phyloP scores from a whole-genome alignment of 78 protist genomes.

The slime mould (Dictyostelium discoideum) region dicty_2.7 NC_007088.5:1749001-1749500 shows the following conservation, averaged over 20 bases:
- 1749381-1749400: background rate
- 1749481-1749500: background rate
- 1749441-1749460: background rate
- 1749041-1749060: background rate
- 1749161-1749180: too few relatives aligned
- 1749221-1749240: background rate
- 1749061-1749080: background rate
- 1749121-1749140: background rate
- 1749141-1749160: too few relatives aligned
- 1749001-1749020: too few relatives aligned
- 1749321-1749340: background rate
- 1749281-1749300: background rate
- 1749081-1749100: background rate
- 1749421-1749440: background rate
- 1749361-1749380: background rate
- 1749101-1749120: background rate
- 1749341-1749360: background rate
- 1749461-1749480: too few relatives aligned
- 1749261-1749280: background rate
- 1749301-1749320: background rate
- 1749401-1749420: background rate
- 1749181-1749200: background rate
- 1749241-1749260: too few relatives aligned
- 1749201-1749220: background rate
- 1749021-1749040: too few relatives aligned